Evolutionary conservation across 176 grass and related monocot species (phyloP), one percentile per base, ranked within the genome.

Genomic region (Eleusine indica): DNA sequence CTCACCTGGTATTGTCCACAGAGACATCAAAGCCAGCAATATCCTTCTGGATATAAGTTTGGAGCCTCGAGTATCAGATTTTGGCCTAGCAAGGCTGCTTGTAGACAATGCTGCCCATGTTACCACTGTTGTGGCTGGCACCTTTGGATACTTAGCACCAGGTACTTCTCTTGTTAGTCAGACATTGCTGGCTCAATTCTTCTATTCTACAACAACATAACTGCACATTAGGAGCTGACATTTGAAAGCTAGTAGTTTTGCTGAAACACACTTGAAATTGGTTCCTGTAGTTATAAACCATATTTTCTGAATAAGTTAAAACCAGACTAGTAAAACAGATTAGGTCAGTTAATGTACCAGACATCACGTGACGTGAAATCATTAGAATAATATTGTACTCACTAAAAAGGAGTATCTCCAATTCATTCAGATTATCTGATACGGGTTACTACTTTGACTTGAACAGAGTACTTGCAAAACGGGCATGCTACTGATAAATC

Each of bases 21-120:
- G 91, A 68, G 96, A 96, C 66, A 96, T 99, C 39, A 99, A 99
- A 85, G 92, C 96, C 15, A 99, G 93, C 65, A 99, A 99, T 74
- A 90, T 99, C 86, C 93, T 99, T 82, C 93, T 99, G 19, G 93
- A 99, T 77, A 91, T 70, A 66, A 94, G 75, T 84, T 66, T 99
- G 64, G 96, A 96, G 78, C 96, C 96, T 5, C 93, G 86, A 9
- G 87, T 96, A 6, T 99, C 96, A 28, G 96, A 99, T 85, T 99
- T 96, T 58, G 91, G 96, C 53, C 87, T 96, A 49, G 91, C 96
- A 21, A 96, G 91, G 72, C 87, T 99, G 74, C 91, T 99, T 21
- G 91, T 94, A 6, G 91, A 99, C 32, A 85, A 91, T 14, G 89
- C 67, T 21, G 77, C 87, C 25, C 93, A 94, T 75, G 87, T 99